These are phyloP conservation scores for Ambrosia hybrid DNA, from an alignment of 140 eudicot species.

Conservation along the genomic window DNA sequence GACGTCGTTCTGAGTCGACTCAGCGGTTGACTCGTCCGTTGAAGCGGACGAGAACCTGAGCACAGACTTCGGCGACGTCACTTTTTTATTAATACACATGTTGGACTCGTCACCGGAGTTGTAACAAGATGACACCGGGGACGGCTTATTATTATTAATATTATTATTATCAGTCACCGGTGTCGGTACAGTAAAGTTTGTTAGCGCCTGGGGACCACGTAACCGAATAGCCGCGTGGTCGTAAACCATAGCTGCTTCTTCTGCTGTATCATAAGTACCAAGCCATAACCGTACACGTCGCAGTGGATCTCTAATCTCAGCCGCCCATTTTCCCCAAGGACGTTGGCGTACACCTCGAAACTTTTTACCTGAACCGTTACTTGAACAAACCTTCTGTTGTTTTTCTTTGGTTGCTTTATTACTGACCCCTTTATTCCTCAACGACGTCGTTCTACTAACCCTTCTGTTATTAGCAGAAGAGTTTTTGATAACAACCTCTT, in stretches of 20 bases:
- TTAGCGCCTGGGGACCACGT: constrained; percentile 97
- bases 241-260: constrained; percentile 97
- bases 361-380: constrained; percentile 41
- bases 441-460: constrained; percentile 3
- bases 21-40: constrained; percentile 44
- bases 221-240: constrained; percentile 95
- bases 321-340: constrained; percentile 99
- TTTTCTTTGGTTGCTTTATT: no score
- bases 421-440: not conserved
- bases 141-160: not conserved
- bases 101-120: constrained; percentile 61
- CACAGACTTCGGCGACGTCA: constrained; percentile 77
- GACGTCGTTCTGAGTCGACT: constrained; percentile 41
- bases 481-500: constrained; percentile 52
- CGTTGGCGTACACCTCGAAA: constrained; percentile 90
- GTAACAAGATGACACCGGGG: constrained; percentile 37
- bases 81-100: not conserved
- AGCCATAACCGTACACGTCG: constrained; percentile 87
- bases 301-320: constrained; percentile 88
- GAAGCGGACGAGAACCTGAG: constrained; percentile 43
- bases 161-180: constrained; percentile 14
- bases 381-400: no score
- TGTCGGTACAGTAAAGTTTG: constrained; percentile 58
- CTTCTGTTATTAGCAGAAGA: not conserved
- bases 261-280: constrained; percentile 88